A percentile compares a stretch with the other conserved stretches of the same genome.
These are phyloP conservation scores for Drosera spatulata DNA, from an alignment of 179 eudicot species.

Conservation along the genomic window DNA sequence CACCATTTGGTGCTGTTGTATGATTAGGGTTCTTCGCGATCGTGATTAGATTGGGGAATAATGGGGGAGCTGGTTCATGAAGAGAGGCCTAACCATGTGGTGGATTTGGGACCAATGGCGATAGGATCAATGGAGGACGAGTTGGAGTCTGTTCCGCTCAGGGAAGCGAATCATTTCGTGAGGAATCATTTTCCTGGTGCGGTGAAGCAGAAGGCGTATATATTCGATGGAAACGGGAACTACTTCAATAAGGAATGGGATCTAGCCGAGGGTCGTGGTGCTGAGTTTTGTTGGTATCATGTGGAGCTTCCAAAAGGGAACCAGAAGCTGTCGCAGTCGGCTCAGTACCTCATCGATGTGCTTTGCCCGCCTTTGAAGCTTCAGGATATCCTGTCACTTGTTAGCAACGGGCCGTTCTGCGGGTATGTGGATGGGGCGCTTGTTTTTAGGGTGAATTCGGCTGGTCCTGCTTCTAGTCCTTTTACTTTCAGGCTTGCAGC, in stretches of 20 bases:
- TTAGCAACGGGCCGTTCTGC: conserved; percentile 90
- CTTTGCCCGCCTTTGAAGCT: conserved; percentile 94
- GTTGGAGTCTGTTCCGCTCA: conserved; percentile 5
- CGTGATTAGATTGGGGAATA: too few species aligned
- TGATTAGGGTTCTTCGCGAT: too few species aligned
- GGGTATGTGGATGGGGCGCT: conserved; percentile 92
- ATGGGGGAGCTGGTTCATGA: too few species aligned
- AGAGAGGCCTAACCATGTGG: background rate
- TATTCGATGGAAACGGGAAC: conserved; percentile 88
- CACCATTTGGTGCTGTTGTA: too few species aligned
- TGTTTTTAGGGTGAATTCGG: conserved; percentile 89
- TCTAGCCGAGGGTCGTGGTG: conserved; percentile 63
- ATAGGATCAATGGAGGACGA: conserved; percentile 17
- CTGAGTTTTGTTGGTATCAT: conserved; percentile 97
- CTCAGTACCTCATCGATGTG: conserved; percentile 69
- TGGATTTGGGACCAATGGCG: conserved; percentile 25
- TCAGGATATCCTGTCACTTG: conserved; percentile 80
- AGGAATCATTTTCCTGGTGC: conserved; percentile 35
- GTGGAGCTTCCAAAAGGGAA: conserved; percentile 81
- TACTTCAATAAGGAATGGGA: conserved; percentile 91
- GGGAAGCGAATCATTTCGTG: conserved; percentile 15
- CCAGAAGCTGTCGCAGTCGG: conserved; percentile 67
- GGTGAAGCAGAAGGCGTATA: conserved; percentile 64
- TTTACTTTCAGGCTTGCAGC: conserved; percentile 89
- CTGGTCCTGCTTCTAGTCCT: conserved; percentile 72